Conservation (phyloP, 2,329 filamentous ascomycete species). For the Penicillium oxalicum region DNA sequence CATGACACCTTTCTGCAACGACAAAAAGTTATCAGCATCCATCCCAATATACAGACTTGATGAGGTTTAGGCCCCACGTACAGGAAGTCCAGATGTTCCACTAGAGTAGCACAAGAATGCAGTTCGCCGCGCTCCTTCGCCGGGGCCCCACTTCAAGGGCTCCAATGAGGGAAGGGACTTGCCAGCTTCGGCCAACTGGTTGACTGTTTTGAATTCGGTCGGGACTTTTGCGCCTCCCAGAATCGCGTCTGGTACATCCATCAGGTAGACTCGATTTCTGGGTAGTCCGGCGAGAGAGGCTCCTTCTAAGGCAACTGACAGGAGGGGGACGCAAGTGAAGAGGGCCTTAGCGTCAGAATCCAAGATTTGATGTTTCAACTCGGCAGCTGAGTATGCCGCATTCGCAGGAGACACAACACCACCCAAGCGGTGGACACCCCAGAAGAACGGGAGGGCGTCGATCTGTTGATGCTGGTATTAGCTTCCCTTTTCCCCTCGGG, state of each 20-base stretch:
- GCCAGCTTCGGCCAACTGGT: conserved; percentile 61
- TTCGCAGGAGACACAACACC: conserved; percentile 70
- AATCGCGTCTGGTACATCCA: conserved; percentile 58
- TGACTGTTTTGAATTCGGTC: conserved; percentile 55
- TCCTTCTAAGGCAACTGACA: conserved; percentile 59
- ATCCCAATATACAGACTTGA: background rate
- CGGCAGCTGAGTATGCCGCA: conserved; percentile 63
- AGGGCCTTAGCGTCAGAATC: conserved; percentile 63
- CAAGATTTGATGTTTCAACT: conserved; percentile 66
- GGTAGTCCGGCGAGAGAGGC: conserved; percentile 59
- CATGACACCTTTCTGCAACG: conserved; percentile 68
- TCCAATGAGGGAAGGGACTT: conserved; percentile 36
- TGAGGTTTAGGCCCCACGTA: conserved; percentile 27
- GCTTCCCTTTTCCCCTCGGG: background rate
- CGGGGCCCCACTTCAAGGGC: conserved; percentile 36
- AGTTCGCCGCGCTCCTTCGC: conserved; percentile 52
- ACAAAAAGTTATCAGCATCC: background rate
- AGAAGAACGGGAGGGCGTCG: conserved; percentile 66
- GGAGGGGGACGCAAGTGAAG: conserved; percentile 64
- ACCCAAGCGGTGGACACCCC: conserved; percentile 68
- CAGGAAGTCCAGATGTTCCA: conserved; percentile 71
- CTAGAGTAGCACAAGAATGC: conserved; percentile 76
- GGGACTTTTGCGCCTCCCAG: conserved; percentile 43
- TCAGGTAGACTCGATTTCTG: conserved; percentile 59
- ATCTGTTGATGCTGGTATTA: conserved; percentile 45